Evolutionary conservation across 805 yeast genomes (phyloP).

Genomic region (Debaryomyces hansenii): DNA sequence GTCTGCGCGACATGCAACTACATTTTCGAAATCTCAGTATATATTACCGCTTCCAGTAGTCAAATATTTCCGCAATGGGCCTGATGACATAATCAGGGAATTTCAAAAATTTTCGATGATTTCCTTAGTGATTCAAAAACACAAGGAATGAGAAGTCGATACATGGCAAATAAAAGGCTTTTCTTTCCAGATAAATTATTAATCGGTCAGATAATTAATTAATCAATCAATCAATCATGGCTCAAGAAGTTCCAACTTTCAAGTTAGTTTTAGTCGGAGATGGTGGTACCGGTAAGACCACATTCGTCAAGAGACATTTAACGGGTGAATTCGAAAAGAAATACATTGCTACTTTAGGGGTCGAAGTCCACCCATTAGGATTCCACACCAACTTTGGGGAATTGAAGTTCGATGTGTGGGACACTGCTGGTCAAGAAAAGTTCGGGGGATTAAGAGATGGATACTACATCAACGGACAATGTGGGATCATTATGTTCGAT

Average conservation of each 20-base stretch:
- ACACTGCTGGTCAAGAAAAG: constrained; percentile 99
- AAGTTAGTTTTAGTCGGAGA: constrained; percentile 99
- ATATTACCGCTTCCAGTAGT: too few relatives aligned
- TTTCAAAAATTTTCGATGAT: not conserved
- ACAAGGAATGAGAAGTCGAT: not conserved
- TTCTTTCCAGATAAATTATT: not conserved
- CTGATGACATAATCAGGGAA: too few relatives aligned
- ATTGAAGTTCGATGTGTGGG: constrained; percentile 99
- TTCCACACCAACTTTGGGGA: constrained; percentile 99
- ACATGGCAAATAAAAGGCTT: not conserved
- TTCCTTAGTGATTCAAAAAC: not conserved
- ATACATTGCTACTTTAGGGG: constrained; percentile 99
- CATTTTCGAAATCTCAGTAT: too few relatives aligned
- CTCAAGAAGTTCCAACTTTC: constrained; percentile 90
- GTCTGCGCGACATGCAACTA: too few relatives aligned
- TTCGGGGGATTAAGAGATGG: constrained; percentile 99
- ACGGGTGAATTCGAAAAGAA: constrained; percentile 99
- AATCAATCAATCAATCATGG: constrained; percentile 43
- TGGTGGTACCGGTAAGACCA: constrained; percentile 99
- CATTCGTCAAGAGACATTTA: constrained; percentile 98
- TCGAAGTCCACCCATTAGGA: constrained; percentile 97
- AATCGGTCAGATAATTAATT: not conserved
- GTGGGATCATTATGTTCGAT: constrained; percentile 99
- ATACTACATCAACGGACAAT: constrained; percentile 98
- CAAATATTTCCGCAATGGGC: too few relatives aligned